Conservation (phyloP, 257 asterid genomes). For the Fraxinus americana region DNA sequence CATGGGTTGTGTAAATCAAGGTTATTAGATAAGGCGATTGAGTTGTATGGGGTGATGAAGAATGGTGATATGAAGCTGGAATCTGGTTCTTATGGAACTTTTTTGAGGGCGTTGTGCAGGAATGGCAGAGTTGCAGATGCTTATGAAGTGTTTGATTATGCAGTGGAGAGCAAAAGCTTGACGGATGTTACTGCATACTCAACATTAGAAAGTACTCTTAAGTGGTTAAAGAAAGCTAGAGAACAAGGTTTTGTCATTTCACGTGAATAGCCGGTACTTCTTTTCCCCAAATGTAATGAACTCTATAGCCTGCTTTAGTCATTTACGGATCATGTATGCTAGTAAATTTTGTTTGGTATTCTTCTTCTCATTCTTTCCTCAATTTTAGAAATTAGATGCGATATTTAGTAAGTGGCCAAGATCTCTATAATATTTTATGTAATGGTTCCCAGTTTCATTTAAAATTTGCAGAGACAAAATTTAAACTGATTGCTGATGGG, state of each 20-base stretch:
- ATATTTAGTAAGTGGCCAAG: background rate
- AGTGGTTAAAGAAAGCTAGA: conserved; percentile 84
- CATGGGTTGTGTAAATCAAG: conserved; percentile 82
- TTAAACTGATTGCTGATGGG: conserved; percentile 6
- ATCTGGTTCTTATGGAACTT: conserved; percentile 75
- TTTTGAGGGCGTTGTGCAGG: conserved; percentile 74
- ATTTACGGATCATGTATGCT: conserved; percentile 3
- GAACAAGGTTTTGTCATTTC: conserved; percentile 72
- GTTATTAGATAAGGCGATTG: conserved; percentile 69
- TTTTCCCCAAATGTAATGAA: conserved; percentile 15
- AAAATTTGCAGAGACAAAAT: background rate
- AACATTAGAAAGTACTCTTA: conserved; percentile 74
- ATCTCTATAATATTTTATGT: background rate
- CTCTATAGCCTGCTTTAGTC: conserved; percentile 10
- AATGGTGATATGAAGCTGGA: conserved; percentile 61
- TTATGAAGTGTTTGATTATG: conserved; percentile 88
- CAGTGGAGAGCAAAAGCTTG: conserved; percentile 86
- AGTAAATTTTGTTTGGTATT: background rate
- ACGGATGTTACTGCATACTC: conserved; percentile 77
- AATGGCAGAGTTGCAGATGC: conserved; percentile 85
- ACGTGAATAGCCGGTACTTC: conserved; percentile 28
- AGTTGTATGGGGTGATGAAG: conserved; percentile 73
- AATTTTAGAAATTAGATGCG: conserved; percentile 6
- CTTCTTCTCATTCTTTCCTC: conserved; percentile 8
- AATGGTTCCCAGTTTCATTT: background rate